Evolutionary conservation across 1,139 yeast species (phyloP), one percentile per base, ranked within the genome.

Genomic region (Scheffersomyces segobiensis): DNA sequence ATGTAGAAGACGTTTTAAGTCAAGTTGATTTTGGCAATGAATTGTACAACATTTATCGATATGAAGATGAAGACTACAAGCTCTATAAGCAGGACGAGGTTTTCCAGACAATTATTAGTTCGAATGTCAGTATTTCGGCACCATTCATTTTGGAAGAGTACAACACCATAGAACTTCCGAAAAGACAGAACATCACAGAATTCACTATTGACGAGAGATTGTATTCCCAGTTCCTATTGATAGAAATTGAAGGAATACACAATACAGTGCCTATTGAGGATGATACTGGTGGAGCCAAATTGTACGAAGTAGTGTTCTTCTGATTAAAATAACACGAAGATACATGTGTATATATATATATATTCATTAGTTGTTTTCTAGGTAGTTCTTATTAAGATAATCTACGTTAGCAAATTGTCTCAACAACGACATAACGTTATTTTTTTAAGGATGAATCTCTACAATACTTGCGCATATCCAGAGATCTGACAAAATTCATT

Each of bases 161-260:
- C 49, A 55, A 63, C 1, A 65, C 70, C 6, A 78, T 87, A 42
- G 70, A 70, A 53, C 69, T 86, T 7, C 78, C 82, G 1, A 75
- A 76, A 5, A 75, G 79, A 19, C 72, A 68, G 62, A 88, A 87
- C 62, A 77, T 77, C 52, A 84, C 91, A 0, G 59, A 62, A 0
- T 77, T 85, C 59, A 68, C 66, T 2, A 68, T 83, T 32, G 70
- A 72, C 5, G 63, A 72, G 47, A 65, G 65, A 2, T 59, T 71
- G 1, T 47, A 55, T 8, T 62, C 83, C 5, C 72, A 87, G 57
- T 85, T 73, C 62, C 66, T 85, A 20, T 67, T 86, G 59, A 65
- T 88, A 24, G 86, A 86, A 59, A 77, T 85, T 46, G 75, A 75
- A 42, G 91, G 87, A 2, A 72, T 80, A 20, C 84, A 77, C 55